A percentile compares a stretch with the other conserved stretches of the same genome.
Evolutionary conservation across 2,329 filamentous ascomycete species (phyloP).

Genomic region (Colletotrichum sp.): DNA sequence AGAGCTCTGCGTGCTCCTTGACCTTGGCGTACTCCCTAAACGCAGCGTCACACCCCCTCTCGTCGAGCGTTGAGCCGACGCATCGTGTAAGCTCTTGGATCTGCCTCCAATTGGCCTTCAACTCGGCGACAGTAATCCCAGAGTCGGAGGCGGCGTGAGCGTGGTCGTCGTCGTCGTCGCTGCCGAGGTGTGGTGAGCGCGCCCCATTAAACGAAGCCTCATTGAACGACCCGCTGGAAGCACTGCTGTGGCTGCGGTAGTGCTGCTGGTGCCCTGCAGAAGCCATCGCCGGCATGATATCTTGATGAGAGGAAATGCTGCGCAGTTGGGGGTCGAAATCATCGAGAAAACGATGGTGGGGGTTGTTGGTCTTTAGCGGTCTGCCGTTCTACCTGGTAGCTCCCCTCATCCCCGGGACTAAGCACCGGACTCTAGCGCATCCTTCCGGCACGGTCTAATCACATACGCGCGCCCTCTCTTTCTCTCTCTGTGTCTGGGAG

Average conservation of each 20-base stretch:
- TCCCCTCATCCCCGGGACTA: not conserved
- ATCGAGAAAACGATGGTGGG: not conserved
- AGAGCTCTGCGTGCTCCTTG: constrained; percentile 22
- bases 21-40: constrained; percentile 50
- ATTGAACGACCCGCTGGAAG: not conserved
- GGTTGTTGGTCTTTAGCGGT: not conserved
- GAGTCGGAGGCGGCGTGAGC: constrained; percentile 19
- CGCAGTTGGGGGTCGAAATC: not conserved
- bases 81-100: constrained; percentile 39
- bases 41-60: constrained; percentile 45
- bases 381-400: not conserved
- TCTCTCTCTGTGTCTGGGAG: not conserved
- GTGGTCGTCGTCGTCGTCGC: not conserved
- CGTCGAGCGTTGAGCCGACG: constrained; percentile 36
- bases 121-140: constrained; percentile 29
- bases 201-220: not conserved
- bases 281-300: not conserved
- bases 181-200: not conserved
- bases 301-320: not conserved
- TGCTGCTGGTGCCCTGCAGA: not conserved
- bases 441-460: not conserved
- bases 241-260: not conserved
- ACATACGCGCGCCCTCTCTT: not conserved
- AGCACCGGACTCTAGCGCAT: not conserved
- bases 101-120: constrained; percentile 38